Conservation (phyloP, 2,329 filamentous ascomycete species). For the Exophiala xenobiotica region DNA sequence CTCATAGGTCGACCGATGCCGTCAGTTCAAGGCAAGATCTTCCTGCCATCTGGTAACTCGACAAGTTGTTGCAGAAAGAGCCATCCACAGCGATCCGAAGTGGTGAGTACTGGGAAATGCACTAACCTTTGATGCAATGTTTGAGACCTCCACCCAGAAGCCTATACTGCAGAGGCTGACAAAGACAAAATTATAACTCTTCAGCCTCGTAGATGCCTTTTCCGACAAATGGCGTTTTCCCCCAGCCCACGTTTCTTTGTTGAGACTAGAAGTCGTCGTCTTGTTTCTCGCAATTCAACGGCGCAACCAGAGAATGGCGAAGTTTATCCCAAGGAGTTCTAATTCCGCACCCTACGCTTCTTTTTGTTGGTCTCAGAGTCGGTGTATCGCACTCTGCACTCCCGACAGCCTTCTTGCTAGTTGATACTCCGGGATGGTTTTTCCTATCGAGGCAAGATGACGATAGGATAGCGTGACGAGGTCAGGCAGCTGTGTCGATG, state of each 20-base stretch:
- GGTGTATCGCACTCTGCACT: background rate
- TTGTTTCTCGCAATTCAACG: background rate
- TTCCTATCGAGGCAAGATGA: background rate
- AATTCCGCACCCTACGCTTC: too few species aligned
- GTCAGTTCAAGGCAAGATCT: too few species aligned
- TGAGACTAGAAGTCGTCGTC: background rate
- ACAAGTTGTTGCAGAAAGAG: background rate
- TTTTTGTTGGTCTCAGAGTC: background rate
- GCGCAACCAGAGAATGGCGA: slow-evolving; percentile 1
- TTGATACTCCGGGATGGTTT: background rate
- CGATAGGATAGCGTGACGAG: too few species aligned
- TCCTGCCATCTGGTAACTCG: slow-evolving; percentile 5
- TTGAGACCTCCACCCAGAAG: background rate
- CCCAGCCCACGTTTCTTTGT: background rate
- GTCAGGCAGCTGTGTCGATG: too few species aligned
- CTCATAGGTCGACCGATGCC: background rate
- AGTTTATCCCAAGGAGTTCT: background rate
- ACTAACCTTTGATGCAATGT: slow-evolving; percentile 15
- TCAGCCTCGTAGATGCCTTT: background rate
- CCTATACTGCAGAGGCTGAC: background rate
- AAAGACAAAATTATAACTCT: background rate
- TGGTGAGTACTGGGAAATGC: background rate
- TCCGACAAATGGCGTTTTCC: background rate
- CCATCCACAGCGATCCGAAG: slow-evolving; percentile 4
- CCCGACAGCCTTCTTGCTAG: background rate